A percentile compares a stretch with the other conserved stretches of the same genome.
Conservation (phyloP, 129 eudicot species). For the Pulicaria dysenterica region DNA sequence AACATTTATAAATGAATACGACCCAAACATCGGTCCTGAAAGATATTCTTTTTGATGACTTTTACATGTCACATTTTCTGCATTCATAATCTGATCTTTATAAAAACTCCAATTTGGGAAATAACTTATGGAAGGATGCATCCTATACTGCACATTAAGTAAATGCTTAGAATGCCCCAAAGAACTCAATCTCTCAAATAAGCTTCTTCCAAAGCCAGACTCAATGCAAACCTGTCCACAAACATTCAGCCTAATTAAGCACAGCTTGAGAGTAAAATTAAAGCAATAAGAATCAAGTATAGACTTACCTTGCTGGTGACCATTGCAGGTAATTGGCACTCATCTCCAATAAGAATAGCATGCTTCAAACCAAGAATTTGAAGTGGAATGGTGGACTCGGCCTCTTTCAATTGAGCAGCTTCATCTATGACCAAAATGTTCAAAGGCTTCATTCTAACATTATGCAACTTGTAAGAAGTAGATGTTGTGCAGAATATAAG, state of each 20-base stretch:
- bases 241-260: neutral
- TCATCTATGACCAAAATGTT: constrained; percentile 50
- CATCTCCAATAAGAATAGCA: constrained; percentile 59
- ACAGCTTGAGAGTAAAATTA: neutral
- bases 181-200: constrained; percentile 47
- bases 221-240: constrained; percentile 35
- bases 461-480: constrained; percentile 51
- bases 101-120: constrained; percentile 50
- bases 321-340: constrained; percentile 56
- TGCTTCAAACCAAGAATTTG: constrained; percentile 49
- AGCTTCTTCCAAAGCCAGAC: constrained; percentile 53
- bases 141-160: constrained; percentile 48
- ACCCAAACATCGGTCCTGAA: constrained; percentile 50
- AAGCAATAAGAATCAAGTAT: neutral
- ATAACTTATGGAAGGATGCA: constrained; percentile 57
- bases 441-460: constrained; percentile 32
- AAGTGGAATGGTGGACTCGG: constrained; percentile 51
- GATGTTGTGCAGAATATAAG: constrained; percentile 66
- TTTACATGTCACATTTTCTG: constrained; percentile 32
- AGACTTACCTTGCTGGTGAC: constrained; percentile 48
- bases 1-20: constrained; percentile 57
- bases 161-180: constrained; percentile 52
- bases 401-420: constrained; percentile 59
- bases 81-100: constrained; percentile 42
- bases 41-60: constrained; percentile 42